phyloP scores from a whole-genome alignment of 768 basidiomycete genomes.

The Cystobasidium onofrii region DNA sequence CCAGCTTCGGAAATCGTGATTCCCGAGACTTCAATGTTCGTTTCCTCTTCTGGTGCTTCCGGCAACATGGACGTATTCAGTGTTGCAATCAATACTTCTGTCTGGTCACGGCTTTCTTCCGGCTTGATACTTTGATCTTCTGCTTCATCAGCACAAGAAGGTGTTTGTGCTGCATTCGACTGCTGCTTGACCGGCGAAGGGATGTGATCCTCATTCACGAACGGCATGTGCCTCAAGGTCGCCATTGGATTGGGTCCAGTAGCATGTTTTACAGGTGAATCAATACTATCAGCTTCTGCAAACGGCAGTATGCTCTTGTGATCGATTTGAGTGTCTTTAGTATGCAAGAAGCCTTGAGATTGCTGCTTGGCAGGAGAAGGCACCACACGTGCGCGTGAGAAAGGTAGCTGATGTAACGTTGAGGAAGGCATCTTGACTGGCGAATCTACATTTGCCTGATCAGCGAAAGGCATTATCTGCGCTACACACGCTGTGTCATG shows the following conservation, averaged over 20 bases:
- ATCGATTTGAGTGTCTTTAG: too few relatives aligned
- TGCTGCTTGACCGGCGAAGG: background rate
- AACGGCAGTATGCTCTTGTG: background rate
- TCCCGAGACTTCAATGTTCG: background rate
- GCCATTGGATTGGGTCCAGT: background rate
- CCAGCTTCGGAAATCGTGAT: background rate
- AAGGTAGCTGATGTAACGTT: background rate
- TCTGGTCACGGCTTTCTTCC: too few relatives aligned
- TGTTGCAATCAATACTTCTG: background rate
- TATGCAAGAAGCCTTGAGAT: too few relatives aligned
- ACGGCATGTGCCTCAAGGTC: background rate
- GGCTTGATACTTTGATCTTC: too few relatives aligned
- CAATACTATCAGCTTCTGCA: background rate
- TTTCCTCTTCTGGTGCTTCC: background rate
- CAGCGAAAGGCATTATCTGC: background rate
- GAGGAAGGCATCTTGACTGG: background rate
- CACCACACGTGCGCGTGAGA: background rate
- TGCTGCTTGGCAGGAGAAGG: background rate
- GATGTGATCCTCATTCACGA: background rate
- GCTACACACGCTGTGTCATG: background rate
- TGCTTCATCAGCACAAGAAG: too few relatives aligned
- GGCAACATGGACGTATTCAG: background rate
- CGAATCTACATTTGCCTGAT: background rate
- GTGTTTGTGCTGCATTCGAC: background rate
- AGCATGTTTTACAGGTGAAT: background rate